A percentile compares a stretch with the other conserved stretches of the same genome.
Evolutionary conservation across 129 eudicot species (phyloP).

Genomic region (Artemisia argyi): DNA sequence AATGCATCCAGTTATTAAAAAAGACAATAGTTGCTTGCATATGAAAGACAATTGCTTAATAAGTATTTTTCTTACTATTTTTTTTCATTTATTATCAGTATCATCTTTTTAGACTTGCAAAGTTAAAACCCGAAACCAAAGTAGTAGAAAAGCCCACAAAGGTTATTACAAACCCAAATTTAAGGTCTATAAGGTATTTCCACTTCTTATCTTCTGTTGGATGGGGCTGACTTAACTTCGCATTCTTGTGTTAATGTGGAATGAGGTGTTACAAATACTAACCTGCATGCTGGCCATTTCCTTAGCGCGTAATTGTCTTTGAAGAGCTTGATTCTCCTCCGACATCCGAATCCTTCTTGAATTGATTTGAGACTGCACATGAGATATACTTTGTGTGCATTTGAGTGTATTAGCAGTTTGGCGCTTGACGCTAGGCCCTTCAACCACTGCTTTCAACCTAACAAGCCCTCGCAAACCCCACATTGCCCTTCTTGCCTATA

Average conservation of each 20-base stretch:
- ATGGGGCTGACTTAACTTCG: too few relatives aligned
- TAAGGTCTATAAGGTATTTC: too few relatives aligned
- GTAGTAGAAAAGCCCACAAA: too few relatives aligned
- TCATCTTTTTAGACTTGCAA: too few relatives aligned
- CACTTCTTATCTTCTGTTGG: too few relatives aligned
- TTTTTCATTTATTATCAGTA: too few relatives aligned
- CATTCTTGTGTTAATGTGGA: too few relatives aligned
- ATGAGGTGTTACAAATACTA: constrained; percentile 10
- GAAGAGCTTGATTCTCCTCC: constrained; percentile 82
- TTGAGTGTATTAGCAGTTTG: constrained; percentile 78
- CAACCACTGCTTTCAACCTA: constrained; percentile 69
- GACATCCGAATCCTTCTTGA: constrained; percentile 73
- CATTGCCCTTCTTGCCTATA: constrained; percentile 76
- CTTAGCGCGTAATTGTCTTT: constrained; percentile 69
- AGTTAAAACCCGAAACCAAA: too few relatives aligned
- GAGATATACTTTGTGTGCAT: constrained; percentile 69
- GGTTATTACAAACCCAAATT: too few relatives aligned
- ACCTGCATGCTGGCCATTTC: constrained; percentile 73
- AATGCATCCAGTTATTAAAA: background rate
- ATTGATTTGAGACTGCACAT: constrained; percentile 73
- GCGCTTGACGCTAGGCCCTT: constrained; percentile 69
- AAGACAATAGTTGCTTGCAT: background rate
- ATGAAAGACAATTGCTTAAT: background rate
- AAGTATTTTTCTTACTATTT: background rate
- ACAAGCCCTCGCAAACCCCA: constrained; percentile 81